Conservation (phyloP, 306 rosid genomes). For the Ochetophila trinervis region DNA sequence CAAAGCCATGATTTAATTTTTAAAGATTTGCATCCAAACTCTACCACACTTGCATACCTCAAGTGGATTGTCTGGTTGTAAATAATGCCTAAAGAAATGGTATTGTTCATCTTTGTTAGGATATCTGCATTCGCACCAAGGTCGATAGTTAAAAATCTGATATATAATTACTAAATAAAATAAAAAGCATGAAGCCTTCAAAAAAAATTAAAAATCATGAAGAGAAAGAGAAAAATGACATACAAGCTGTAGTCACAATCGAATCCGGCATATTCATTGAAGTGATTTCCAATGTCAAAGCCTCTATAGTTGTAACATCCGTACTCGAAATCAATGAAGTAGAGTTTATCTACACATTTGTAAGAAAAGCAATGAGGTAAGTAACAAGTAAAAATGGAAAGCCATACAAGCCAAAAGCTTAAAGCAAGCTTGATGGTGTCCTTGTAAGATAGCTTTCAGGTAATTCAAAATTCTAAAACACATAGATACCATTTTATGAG, state of each 20-base stretch:
- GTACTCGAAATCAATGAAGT: slow-evolving; percentile 92
- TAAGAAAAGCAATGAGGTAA: slow-evolving; percentile 26
- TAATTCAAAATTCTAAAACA: neutral
- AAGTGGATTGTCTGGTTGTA: slow-evolving; percentile 63
- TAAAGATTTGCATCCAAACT: slow-evolving; percentile 14
- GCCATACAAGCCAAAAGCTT: too few relatives aligned
- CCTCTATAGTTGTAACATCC: slow-evolving; percentile 96
- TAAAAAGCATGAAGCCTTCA: neutral
- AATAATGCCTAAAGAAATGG: slow-evolving; percentile 83
- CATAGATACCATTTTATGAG: neutral
- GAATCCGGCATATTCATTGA: slow-evolving; percentile 88
- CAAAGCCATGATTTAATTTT: neutral
- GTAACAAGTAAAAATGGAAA: neutral
- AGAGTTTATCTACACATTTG: slow-evolving; percentile 63
- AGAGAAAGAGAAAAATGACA: slow-evolving; percentile 25
- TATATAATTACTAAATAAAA: neutral
- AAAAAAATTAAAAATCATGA: neutral
- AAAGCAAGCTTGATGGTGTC: too few relatives aligned
- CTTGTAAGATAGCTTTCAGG: neutral
- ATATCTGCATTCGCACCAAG: slow-evolving; percentile 45
- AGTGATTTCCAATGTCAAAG: slow-evolving; percentile 92
- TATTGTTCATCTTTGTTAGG: slow-evolving; percentile 74
- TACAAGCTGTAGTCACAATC: slow-evolving; percentile 81
- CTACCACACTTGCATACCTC: slow-evolving; percentile 44
- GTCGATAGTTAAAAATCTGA: slow-evolving; percentile 20